These are phyloP conservation scores for Fusarium paranaense DNA, from an alignment of 2,329 filamentous ascomycete genomes.

Conservation along the genomic window DNA sequence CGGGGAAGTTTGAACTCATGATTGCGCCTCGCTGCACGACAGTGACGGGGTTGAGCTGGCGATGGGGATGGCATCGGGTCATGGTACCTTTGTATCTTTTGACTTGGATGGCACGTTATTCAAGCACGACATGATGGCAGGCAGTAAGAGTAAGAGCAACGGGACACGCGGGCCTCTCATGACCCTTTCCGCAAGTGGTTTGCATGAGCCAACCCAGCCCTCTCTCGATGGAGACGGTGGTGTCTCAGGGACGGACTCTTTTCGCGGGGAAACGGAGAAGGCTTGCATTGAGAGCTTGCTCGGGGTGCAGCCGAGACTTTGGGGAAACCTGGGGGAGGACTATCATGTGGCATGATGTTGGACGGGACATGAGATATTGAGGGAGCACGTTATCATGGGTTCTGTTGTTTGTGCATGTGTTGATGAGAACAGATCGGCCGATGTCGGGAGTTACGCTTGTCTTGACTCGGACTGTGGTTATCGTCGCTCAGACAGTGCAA, in stretches of 20 bases:
- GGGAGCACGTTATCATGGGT: neutral
- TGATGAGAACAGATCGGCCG: conserved; percentile 4
- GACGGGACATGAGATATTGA: neutral
- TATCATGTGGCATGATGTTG: neutral
- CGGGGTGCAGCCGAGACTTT: conserved; percentile 25
- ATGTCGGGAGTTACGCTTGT: conserved; percentile 11
- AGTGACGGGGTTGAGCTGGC: neutral
- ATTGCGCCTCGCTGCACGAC: neutral
- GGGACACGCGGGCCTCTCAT: neutral
- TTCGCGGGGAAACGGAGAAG: conserved; percentile 31
- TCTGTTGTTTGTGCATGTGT: neutral
- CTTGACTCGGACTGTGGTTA: neutral
- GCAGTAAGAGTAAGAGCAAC: neutral
- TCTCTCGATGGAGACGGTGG: neutral
- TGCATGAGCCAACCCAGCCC: conserved; percentile 8
- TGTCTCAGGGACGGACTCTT: neutral
- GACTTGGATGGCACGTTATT: neutral
- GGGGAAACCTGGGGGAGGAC: conserved; percentile 13
- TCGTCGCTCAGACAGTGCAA: neutral
- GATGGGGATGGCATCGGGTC: neutral
- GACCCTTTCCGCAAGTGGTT: neutral
- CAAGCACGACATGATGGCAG: conserved; percentile 11
- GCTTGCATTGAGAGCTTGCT: conserved; percentile 5
- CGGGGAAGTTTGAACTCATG: conserved; percentile 3
- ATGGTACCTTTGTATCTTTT: conserved; percentile 1